These are phyloP conservation scores for Xylariomycetidae sp. DNA, from an alignment of 2,329 filamentous ascomycete genomes.

Conservation along the genomic window DNA sequence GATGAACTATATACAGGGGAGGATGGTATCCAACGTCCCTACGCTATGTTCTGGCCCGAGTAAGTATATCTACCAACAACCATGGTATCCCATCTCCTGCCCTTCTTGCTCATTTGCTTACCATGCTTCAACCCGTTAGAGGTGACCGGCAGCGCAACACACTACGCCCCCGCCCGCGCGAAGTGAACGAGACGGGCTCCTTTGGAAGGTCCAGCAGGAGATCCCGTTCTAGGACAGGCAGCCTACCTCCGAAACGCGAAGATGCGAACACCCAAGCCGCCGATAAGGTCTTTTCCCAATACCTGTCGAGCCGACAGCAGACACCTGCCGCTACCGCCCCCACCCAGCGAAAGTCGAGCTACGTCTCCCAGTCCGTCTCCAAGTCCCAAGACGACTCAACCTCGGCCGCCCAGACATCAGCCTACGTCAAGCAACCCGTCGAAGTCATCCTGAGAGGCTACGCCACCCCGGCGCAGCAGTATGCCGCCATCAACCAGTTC, in stretches of 20 bases:
- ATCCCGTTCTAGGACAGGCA: slow-evolving; percentile 58
- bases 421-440: slow-evolving; percentile 41
- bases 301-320: slow-evolving; percentile 46
- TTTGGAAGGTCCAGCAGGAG: slow-evolving; percentile 64
- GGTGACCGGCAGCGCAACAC: slow-evolving; percentile 47
- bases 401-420: slow-evolving; percentile 19
- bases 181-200: slow-evolving; percentile 56
- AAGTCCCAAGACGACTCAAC: slow-evolving; percentile 31
- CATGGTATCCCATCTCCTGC: background rate
- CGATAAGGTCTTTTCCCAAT: slow-evolving; percentile 58
- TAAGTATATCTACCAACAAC: slow-evolving; percentile 30
- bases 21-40: slow-evolving; percentile 60
- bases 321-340: slow-evolving; percentile 20
- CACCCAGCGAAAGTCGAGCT: slow-evolving; percentile 31
- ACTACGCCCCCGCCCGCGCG: slow-evolving; percentile 44
- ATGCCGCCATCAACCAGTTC: slow-evolving; percentile 84
- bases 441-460: slow-evolving; percentile 88
- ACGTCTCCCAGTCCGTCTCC: slow-evolving; percentile 28
- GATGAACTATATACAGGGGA: slow-evolving; percentile 63
- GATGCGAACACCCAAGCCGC: slow-evolving; percentile 59
- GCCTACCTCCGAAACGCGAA: slow-evolving; percentile 49
- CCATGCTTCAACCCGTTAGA: slow-evolving; percentile 29
- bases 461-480: slow-evolving; percentile 59
- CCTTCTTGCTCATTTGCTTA: slow-evolving; percentile 5
- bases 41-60: slow-evolving; percentile 63